phyloP scores from a whole-genome alignment of 352 stramenopile genomes.

The Globisporangium yorkense region DNA sequence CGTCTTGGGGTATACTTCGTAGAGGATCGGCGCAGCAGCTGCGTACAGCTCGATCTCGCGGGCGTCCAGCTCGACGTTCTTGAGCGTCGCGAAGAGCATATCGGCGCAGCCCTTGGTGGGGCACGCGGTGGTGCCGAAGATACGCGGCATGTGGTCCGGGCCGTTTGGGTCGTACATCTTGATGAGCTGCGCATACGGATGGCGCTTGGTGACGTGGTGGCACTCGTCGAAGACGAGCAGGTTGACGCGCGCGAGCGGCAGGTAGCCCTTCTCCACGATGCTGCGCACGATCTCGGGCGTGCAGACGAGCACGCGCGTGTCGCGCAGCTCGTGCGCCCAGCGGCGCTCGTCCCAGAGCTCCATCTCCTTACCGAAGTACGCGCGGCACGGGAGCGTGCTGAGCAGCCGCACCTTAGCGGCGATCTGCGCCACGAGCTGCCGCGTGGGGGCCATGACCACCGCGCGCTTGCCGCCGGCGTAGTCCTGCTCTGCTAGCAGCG shows the following conservation, averaged over 20 bases:
- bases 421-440: constrained; percentile 81
- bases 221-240: constrained; percentile 90
- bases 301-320: constrained; percentile 76
- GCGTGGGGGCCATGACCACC: constrained; percentile 78
- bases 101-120: constrained; percentile 66
- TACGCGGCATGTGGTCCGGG: constrained; percentile 34
- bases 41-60: constrained; percentile 56
- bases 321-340: constrained; percentile 49
- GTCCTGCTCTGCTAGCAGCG: constrained; percentile 67
- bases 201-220: constrained; percentile 85
- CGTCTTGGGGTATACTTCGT: constrained; percentile 43
- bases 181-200: constrained; percentile 86
- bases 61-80: constrained; percentile 59
- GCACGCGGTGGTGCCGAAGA: constrained; percentile 85
- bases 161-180: constrained; percentile 65
- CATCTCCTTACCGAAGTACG: constrained; percentile 40
- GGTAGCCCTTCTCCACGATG: constrained; percentile 78
- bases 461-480: constrained; percentile 58
- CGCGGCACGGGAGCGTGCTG: constrained; percentile 47
- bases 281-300: constrained; percentile 86
- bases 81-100: constrained; percentile 61
- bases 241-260: constrained; percentile 71
- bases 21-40: constrained; percentile 57
- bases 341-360: constrained; percentile 63
- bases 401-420: constrained; percentile 59